These are phyloP conservation scores for Wickerhamomyces sp. DNA, from an alignment of 1,139 yeast genomes.

Conservation along the genomic window DNA sequence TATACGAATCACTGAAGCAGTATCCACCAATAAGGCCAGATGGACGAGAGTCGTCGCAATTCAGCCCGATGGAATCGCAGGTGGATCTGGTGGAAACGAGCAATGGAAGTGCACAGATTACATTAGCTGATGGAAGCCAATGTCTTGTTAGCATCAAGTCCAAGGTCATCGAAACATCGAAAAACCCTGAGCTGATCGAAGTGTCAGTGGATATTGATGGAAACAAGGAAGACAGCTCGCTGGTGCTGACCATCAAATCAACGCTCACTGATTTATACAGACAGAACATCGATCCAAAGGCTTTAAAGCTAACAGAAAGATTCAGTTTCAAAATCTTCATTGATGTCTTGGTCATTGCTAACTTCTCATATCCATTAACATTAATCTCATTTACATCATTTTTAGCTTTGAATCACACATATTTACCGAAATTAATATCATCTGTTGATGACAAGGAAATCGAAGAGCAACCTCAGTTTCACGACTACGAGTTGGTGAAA, in stretches of 20 bases:
- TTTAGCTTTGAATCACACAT: conserved; percentile 75
- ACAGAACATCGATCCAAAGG: conserved; percentile 27
- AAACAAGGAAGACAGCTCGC: conserved; percentile 63
- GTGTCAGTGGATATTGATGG: conserved; percentile 78
- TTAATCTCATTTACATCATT: conserved; percentile 74
- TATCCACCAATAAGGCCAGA: conserved; percentile 76
- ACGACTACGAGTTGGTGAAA: conserved; percentile 75
- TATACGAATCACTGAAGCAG: conserved; percentile 65
- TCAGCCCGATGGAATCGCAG: conserved; percentile 80
- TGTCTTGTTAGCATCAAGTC: conserved; percentile 88
- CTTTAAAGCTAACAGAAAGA: conserved; percentile 60
- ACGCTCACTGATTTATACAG: conserved; percentile 27
- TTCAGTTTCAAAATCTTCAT: conserved; percentile 73
- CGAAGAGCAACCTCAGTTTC: conserved; percentile 87
- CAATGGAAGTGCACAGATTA: conserved; percentile 86
- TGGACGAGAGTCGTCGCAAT: conserved; percentile 67
- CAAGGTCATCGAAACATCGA: conserved; percentile 61
- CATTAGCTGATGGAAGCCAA: conserved; percentile 86
- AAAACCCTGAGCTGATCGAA: conserved; percentile 46
- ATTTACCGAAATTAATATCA: conserved; percentile 68
- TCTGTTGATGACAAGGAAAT: conserved; percentile 47
- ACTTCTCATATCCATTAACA: conserved; percentile 68
- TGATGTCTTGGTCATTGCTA: conserved; percentile 74
- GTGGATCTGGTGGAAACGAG: conserved; percentile 80
- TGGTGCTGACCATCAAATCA: conserved; percentile 55